phyloP scores from a whole-genome alignment of 108 stramenopile genomes.

The Fragilaria crotonensis region DNA sequence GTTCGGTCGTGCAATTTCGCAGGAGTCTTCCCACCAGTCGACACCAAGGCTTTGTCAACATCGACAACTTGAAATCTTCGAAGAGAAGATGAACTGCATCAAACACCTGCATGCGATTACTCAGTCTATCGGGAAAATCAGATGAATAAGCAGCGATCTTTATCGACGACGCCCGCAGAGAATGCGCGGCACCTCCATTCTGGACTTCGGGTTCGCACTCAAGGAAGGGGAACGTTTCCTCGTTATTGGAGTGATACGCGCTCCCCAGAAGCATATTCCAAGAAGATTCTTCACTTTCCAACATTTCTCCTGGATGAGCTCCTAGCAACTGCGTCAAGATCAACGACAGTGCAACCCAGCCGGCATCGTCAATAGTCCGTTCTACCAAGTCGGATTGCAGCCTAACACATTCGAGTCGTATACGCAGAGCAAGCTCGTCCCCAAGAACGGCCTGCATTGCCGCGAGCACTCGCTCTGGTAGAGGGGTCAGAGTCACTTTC shows the following conservation, averaged over 20 bases:
- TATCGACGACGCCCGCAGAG: background rate
- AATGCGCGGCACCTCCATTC: background rate
- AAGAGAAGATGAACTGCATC: slow-evolving; percentile 64
- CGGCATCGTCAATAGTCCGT: background rate
- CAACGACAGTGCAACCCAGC: slow-evolving; percentile 20
- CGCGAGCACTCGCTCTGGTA: background rate
- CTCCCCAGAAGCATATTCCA: background rate
- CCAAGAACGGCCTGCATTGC: background rate
- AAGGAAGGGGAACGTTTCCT: background rate
- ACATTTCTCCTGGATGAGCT: background rate
- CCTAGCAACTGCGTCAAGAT: background rate
- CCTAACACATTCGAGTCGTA: slow-evolving; percentile 43
- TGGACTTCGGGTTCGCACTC: background rate
- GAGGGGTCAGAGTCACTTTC: background rate
- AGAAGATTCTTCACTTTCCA: background rate
- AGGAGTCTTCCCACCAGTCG: background rate
- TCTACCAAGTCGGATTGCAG: background rate
- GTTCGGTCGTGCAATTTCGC: background rate
- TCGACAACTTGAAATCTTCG: slow-evolving; percentile 58
- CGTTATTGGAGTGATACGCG: background rate
- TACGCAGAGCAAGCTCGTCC: slow-evolving; percentile 22
- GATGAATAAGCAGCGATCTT: background rate
- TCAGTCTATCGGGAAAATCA: too few species aligned
- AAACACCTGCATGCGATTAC: slow-evolving; percentile 23
- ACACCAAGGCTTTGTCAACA: slow-evolving; percentile 13